Conservation (phyloP, 768 basidiomycete genomes). For the Boletus sensibilis region DNA sequence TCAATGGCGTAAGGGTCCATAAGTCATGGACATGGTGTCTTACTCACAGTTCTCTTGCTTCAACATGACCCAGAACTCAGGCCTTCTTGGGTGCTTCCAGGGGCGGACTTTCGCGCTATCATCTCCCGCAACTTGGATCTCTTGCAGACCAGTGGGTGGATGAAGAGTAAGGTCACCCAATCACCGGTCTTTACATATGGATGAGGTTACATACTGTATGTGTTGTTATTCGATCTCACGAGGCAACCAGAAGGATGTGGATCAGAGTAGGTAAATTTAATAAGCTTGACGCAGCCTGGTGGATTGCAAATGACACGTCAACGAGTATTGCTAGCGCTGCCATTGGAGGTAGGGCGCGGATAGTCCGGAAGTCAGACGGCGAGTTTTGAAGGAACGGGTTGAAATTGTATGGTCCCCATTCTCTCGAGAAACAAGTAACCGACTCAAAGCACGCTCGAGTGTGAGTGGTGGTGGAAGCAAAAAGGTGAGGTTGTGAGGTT, state of each 20-base stretch:
- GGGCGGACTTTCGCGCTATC: constrained; percentile 52
- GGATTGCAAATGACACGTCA: background rate
- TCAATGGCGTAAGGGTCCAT: constrained; percentile 55
- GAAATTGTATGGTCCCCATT: background rate
- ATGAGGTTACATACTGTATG: background rate
- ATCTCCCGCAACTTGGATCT: constrained; percentile 60
- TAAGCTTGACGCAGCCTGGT: background rate
- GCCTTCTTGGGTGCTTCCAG: constrained; percentile 55
- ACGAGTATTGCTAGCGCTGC: background rate
- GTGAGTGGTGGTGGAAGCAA: background rate
- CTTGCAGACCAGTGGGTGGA: constrained; percentile 68
- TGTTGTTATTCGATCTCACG: background rate
- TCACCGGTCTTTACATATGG: background rate
- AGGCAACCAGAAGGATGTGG: background rate
- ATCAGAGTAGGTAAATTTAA: background rate
- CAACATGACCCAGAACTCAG: constrained; percentile 3
- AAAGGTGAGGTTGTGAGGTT: background rate
- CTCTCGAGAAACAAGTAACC: background rate
- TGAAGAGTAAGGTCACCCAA: constrained; percentile 46
- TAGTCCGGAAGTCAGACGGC: background rate
- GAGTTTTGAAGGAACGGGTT: background rate
- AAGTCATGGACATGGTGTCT: background rate
- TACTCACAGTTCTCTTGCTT: constrained; percentile 15
- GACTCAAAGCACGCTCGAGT: background rate
- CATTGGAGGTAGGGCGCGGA: background rate